Evolutionary conservation across 169 alveolate genomes (phyloP).

Genomic region (Eimeria falciformis): DNA sequence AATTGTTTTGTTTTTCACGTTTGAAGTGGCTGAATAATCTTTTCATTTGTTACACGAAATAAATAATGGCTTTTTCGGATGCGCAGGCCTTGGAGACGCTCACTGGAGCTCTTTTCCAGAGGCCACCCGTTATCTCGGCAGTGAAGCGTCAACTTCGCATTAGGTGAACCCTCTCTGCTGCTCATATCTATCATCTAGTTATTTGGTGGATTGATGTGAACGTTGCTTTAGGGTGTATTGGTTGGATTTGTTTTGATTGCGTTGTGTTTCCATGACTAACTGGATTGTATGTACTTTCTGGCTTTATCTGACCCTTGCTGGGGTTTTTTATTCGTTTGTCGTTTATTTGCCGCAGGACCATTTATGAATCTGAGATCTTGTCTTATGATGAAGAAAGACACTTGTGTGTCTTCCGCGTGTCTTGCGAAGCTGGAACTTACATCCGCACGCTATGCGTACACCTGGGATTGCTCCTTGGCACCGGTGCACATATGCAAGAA

Average conservation of each 20-base stretch:
- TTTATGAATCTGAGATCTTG: slow-evolving; percentile 97
- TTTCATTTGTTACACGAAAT: slow-evolving; percentile 54
- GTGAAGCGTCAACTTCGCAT: slow-evolving; percentile 99
- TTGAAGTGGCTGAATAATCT: background rate
- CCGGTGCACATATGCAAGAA: slow-evolving; percentile 99
- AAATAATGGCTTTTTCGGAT: slow-evolving; percentile 80
- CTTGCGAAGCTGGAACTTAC: slow-evolving; percentile 99
- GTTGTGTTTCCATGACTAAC: background rate
- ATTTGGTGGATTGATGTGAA: too few relatives aligned
- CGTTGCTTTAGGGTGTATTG: too few relatives aligned
- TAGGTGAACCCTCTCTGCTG: slow-evolving; percentile 69
- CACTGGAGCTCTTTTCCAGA: slow-evolving; percentile 98
- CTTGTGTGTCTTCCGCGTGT: slow-evolving; percentile 98
- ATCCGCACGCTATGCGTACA: slow-evolving; percentile 99
- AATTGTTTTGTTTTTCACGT: background rate
- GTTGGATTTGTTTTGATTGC: background rate
- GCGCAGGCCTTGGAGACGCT: slow-evolving; percentile 94
- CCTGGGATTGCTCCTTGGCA: slow-evolving; percentile 98
- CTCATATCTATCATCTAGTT: too few relatives aligned
- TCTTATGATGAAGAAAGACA: slow-evolving; percentile 97
- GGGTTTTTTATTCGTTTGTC: background rate
- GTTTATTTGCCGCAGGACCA: slow-evolving; percentile 88
- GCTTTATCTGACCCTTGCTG: too few relatives aligned
- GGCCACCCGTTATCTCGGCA: slow-evolving; percentile 99
- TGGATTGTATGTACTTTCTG: background rate